Base-by-base conservation (phyloP, 1,284 basidiomycete species). In the Tylopilus sp. region DNA sequence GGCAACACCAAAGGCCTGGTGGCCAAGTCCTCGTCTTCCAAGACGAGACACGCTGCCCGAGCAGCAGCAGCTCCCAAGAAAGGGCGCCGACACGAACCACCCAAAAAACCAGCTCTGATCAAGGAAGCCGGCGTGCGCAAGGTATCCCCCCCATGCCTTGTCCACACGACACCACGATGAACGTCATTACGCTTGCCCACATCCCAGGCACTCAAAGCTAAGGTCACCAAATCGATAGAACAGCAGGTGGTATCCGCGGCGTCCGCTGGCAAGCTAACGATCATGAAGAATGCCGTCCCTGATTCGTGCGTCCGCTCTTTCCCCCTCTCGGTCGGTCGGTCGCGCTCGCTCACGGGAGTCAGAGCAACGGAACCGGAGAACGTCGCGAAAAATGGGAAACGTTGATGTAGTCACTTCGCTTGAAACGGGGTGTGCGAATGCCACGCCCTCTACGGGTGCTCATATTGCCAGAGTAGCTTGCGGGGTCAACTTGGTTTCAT, bases 181-280 rank as follows among this genome's bases (percentile, higher is more conserved):
- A 20, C 14, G 12, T 41, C 45, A 43, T 48, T 5, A 31, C 51
- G 26, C 54, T 40, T 4, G 46, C 41, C 35, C 46, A 42, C 34
- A 28, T 33, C 44, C 4, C 65, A 94, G 92, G 74, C 79, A 60
- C 74, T 95, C 55, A 88, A 86, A 55, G 84, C 89, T 50, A 92
- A 91, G 71, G 93, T 94, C 66, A 91, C 88, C 67, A 83, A 82
- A 66, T 89, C 86, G 29, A 92, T 95, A 61, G 92, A 95, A 69
- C 77, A 80, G 52, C 91, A 94, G 70, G 89, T 92, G 82, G 88
- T 91, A 28, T 74, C 82, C 47, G 89, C 90, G n/a, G 91, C 92
- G 11, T 88, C 86, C 7, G 76, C 82, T 34, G 87, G 89, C 46
- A 91, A 90, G 67, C 74, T 94, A 53, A 91, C 88, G 24, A 93